These are phyloP conservation scores for Plasmodium malariae DNA, from an alignment of 169 alveolate genomes.

Conservation along the genomic window DNA sequence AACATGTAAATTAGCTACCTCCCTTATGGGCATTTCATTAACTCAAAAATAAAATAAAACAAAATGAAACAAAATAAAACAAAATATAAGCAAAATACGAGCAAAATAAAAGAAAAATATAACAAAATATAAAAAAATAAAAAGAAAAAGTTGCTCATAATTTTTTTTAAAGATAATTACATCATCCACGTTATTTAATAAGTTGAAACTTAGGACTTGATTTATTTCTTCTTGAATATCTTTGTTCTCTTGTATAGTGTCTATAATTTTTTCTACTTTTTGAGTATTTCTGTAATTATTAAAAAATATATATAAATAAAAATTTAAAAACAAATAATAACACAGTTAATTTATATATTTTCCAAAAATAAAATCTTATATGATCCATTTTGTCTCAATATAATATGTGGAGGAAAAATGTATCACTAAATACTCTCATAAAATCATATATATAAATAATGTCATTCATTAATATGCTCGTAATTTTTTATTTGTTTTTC, in stretches of 20 bases:
- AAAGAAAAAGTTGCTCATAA: background rate
- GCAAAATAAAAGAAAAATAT: no score
- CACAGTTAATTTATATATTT: background rate
- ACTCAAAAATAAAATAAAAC: background rate
- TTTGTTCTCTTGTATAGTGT: conserved; percentile 83
- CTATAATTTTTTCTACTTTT: conserved; percentile 83
- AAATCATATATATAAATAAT: no score
- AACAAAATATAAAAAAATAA: background rate
- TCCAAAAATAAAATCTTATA: background rate
- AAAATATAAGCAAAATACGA: no score
- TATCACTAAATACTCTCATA: no score
- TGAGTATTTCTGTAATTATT: conserved; percentile 71
- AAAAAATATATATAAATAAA: background rate
- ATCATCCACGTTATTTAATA: conserved; percentile 71
- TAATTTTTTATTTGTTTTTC: no score
- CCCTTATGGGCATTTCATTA: background rate
- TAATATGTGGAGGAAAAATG: no score
- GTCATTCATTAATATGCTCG: no score
- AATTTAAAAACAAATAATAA: no score
- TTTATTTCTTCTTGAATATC: conserved; percentile 83
- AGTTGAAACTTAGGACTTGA: conserved; percentile 77
- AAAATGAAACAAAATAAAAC: no score
- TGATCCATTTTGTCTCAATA: no score
- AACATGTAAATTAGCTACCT: background rate
- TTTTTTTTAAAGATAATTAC: conserved; percentile 13